phyloP scores from a whole-genome alignment of 2,329 filamentous ascomycete species.

The Exophiala mesophila region DNA sequence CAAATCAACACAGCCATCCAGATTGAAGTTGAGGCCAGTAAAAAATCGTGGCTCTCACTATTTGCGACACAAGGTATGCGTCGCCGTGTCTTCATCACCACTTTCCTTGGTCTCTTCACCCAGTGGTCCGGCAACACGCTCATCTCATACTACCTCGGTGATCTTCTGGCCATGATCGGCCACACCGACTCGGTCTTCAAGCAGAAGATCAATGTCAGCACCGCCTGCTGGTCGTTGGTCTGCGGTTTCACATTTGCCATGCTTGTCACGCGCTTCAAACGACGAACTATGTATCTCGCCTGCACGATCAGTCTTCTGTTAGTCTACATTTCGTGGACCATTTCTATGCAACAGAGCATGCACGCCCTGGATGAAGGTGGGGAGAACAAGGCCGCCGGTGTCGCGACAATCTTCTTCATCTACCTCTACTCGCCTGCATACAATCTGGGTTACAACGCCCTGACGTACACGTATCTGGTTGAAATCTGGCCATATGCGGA shows the following conservation, averaged over 20 bases:
- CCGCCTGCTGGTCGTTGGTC: slow-evolving; percentile 40
- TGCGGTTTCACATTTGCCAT: slow-evolving; percentile 37
- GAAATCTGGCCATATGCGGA: slow-evolving; percentile 57
- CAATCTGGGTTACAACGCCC: slow-evolving; percentile 54
- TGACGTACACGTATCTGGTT: slow-evolving; percentile 59
- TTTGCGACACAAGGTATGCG: slow-evolving; percentile 31
- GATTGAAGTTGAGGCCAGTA: slow-evolving; percentile 50
- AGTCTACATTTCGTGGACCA: slow-evolving; percentile 54
- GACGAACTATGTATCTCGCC: slow-evolving; percentile 43
- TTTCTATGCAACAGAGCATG: slow-evolving; percentile 41
- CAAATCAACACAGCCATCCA: slow-evolving; percentile 57
- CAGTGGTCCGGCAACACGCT: slow-evolving; percentile 39
- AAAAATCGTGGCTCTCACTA: slow-evolving; percentile 30
- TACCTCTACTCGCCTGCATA: slow-evolving; percentile 35
- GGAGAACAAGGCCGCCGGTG: slow-evolving; percentile 36
- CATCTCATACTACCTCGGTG: slow-evolving; percentile 31
- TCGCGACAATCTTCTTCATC: slow-evolving; percentile 52
- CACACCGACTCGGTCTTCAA: slow-evolving; percentile 35
- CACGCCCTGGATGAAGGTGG: slow-evolving; percentile 32
- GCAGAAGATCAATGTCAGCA: slow-evolving; percentile 37
- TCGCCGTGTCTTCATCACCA: slow-evolving; percentile 30
- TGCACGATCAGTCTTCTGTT: slow-evolving; percentile 49
- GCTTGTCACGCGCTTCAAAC: slow-evolving; percentile 38
- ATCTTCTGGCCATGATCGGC: slow-evolving; percentile 37
- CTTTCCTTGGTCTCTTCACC: slow-evolving; percentile 34